Conservation (phyloP, 805 yeast species). For the Yarrowia bubula region DNA sequence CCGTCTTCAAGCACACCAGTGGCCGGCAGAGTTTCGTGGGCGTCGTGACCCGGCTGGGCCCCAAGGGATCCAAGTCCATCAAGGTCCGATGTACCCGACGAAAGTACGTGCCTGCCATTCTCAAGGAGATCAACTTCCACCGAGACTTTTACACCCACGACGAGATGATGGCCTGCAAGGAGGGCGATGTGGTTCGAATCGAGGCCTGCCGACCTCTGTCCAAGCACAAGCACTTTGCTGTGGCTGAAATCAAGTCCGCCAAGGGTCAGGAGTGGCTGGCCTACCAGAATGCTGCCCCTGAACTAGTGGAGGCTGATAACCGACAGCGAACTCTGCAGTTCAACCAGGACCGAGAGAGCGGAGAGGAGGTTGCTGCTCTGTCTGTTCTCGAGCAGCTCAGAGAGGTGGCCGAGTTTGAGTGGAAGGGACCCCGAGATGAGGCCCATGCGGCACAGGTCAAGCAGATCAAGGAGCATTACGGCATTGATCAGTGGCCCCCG, state of each 20-base stretch:
- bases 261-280: slow-evolving; percentile 89
- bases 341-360: slow-evolving; percentile 47
- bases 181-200: slow-evolving; percentile 93
- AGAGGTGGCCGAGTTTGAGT: slow-evolving; percentile 28
- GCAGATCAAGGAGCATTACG: slow-evolving; percentile 47
- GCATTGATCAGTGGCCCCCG: slow-evolving; percentile 50
- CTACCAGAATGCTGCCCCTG: slow-evolving; percentile 71
- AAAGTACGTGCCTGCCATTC: slow-evolving; percentile 56
- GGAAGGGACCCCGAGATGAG: slow-evolving; percentile 33
- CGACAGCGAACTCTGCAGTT: slow-evolving; percentile 53
- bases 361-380: slow-evolving; percentile 31
- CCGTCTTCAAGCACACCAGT: slow-evolving; percentile 45
- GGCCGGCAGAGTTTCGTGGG: slow-evolving; percentile 90
- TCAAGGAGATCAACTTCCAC: slow-evolving; percentile 64
- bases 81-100: slow-evolving; percentile 84
- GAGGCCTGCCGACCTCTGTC: slow-evolving; percentile 80
- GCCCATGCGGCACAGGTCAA: slow-evolving; percentile 43
- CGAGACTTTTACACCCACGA: slow-evolving; percentile 91
- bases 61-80: slow-evolving; percentile 88
- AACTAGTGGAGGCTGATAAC: slow-evolving; percentile 67
- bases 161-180: slow-evolving; percentile 85
- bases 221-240: slow-evolving; percentile 78
- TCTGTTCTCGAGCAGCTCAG: slow-evolving; percentile 34
- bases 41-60: slow-evolving; percentile 88
- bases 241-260: slow-evolving; percentile 85